phyloP scores from a whole-genome alignment of 2,329 filamentous ascomycete species.

The Aspergillus spinulosporus region DNA sequence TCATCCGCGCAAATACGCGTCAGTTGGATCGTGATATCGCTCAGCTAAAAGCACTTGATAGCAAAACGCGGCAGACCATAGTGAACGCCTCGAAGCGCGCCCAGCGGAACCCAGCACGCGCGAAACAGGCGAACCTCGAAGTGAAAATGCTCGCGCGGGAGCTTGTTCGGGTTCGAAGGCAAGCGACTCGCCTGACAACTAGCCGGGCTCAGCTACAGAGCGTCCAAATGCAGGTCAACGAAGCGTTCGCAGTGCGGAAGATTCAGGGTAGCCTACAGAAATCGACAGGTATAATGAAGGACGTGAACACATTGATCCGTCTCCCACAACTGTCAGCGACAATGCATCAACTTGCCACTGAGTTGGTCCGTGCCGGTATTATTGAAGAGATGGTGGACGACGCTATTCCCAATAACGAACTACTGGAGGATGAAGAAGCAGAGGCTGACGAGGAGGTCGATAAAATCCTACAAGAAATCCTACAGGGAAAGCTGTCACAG shows the following conservation, averaged over 20 bases:
- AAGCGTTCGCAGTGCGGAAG: conserved; percentile 92
- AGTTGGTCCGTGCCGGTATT: conserved; percentile 91
- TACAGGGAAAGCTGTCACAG: conserved; percentile 77
- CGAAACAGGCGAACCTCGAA: conserved; percentile 76
- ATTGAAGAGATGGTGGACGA: conserved; percentile 98
- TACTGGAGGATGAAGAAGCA: conserved; percentile 69
- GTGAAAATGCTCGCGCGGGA: conserved; percentile 86
- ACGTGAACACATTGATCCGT: conserved; percentile 82
- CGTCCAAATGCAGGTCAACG: conserved; percentile 96
- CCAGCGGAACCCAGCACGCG: conserved; percentile 74
- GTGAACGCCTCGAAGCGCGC: conserved; percentile 77
- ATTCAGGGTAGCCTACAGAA: conserved; percentile 89
- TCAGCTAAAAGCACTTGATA: conserved; percentile 73
- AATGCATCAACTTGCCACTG: conserved; percentile 82
- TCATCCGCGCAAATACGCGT: conserved; percentile 86
- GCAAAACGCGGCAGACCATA: conserved; percentile 83
- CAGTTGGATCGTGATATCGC: conserved; percentile 92
- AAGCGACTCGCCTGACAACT: conserved; percentile 72
- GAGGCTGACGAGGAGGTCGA: conserved; percentile 86
- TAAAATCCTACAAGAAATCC: conserved; percentile 85
- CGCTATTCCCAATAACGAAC: conserved; percentile 70
- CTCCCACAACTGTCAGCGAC: conserved; percentile 84
- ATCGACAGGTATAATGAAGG: conserved; percentile 92
- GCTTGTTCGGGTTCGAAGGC: conserved; percentile 77
- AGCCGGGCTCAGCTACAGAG: conserved; percentile 88